Evolutionary conservation across 768 basidiomycete species (phyloP).

Genomic region (Xerocomellus chrysenteron): DNA sequence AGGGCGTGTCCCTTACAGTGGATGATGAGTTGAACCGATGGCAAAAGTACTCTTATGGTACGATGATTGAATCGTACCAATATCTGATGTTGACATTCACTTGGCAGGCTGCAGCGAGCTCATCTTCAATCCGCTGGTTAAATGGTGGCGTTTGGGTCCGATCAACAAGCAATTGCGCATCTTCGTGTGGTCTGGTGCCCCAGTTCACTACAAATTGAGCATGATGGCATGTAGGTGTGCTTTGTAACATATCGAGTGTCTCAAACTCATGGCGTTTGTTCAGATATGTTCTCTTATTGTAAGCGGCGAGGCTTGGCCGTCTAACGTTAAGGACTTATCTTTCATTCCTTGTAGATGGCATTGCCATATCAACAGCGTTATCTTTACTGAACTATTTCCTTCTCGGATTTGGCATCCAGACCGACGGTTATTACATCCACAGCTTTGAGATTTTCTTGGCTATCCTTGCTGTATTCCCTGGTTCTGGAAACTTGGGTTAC

Average conservation of each 20-base stretch:
- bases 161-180: constrained; percentile 77
- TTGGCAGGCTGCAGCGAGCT: constrained; percentile 45
- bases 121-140: constrained; percentile 78
- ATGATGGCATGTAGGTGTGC: constrained; percentile 50
- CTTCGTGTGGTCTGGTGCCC: constrained; percentile 78
- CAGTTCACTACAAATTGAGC: constrained; percentile 77
- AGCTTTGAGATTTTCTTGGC: constrained; percentile 80
- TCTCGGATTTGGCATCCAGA: constrained; percentile 68
- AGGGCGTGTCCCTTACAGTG: constrained; percentile 89
- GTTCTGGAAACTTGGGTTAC: constrained; percentile 69
- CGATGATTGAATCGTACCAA: constrained; percentile 5
- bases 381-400: constrained; percentile 70
- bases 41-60: constrained; percentile 84
- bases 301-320: constrained; percentile 18
- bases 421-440: constrained; percentile 76
- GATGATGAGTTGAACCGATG: constrained; percentile 94
- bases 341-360: constrained; percentile 38
- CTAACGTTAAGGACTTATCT: not conserved
- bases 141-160: constrained; percentile 79
- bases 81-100: constrained; percentile 33
- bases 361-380: constrained; percentile 64
- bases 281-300: constrained; percentile 56
- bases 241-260: not conserved
- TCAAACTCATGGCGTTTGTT: constrained; percentile 1
- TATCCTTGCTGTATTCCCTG: constrained; percentile 69